These are phyloP conservation scores for Spergularia azorica DNA, from an alignment of 179 eudicot species.

Conservation along the genomic window DNA sequence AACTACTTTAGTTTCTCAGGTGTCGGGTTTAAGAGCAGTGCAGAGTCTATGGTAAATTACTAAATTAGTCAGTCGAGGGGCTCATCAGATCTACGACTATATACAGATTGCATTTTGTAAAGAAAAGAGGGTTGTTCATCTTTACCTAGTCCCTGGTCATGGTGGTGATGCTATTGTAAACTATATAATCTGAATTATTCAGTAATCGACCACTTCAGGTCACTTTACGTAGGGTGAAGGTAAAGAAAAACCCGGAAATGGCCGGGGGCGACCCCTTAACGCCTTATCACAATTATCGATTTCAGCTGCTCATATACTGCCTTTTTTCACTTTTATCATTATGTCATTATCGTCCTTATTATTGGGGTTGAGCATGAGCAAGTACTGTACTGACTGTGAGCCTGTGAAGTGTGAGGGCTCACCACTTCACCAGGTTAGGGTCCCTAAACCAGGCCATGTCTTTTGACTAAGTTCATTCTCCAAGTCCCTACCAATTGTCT, in stretches of 20 bases:
- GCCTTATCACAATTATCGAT: neutral
- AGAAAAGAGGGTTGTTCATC: conserved; percentile 3
- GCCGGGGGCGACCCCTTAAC: neutral
- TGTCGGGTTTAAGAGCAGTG: conserved; percentile 3
- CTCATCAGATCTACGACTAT: neutral
- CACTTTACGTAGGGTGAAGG: neutral
- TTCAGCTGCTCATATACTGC: neutral
- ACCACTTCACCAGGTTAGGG: neutral
- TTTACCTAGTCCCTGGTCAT: neutral
- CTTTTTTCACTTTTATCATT: neutral
- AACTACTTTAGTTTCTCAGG: neutral
- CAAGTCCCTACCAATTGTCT: conserved; percentile 10
- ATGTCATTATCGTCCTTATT: conserved; percentile 4
- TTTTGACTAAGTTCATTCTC: conserved; percentile 7
- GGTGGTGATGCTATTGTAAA: neutral
- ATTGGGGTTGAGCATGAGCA: neutral
- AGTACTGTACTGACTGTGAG: neutral
- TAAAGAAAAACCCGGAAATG: neutral
- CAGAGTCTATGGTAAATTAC: neutral
- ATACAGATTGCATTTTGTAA: neutral
- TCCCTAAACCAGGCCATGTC: neutral
- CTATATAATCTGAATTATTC: neutral
- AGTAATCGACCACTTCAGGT: neutral
- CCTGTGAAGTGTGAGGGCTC: too few species aligned
- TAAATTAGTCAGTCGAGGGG: neutral